phyloP scores from a whole-genome alignment of 2,329 filamentous ascomycete species.

The Colletotrichum orbiculare region DNA sequence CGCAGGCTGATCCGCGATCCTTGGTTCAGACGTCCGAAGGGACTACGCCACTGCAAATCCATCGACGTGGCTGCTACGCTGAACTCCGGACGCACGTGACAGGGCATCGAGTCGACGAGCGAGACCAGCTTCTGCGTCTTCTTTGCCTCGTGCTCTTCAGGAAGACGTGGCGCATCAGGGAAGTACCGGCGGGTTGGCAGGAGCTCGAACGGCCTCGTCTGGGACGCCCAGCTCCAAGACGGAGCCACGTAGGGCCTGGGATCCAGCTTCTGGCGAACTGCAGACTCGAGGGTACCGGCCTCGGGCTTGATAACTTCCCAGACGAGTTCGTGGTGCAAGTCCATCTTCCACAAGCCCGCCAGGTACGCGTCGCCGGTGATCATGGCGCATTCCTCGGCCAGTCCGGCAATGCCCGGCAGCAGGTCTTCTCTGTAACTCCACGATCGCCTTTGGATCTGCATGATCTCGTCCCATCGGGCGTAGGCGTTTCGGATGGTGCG shows the following conservation, averaged over 20 bases:
- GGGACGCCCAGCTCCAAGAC: constrained; percentile 21
- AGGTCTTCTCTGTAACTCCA: constrained; percentile 3
- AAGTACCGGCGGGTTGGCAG: not conserved
- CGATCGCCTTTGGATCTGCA: not conserved
- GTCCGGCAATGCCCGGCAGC: not conserved
- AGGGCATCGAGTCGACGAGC: not conserved
- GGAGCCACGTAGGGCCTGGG: constrained; percentile 2
- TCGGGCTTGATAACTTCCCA: not conserved
- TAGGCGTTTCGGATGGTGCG: not conserved
- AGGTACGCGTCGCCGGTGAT: constrained; percentile 10
- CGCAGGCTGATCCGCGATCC: not conserved
- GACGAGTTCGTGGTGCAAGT: not conserved
- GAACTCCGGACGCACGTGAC: constrained; percentile 4
- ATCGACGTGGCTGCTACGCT: not conserved
- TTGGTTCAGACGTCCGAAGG: not conserved
- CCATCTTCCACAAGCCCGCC: not conserved
- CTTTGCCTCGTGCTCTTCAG: not conserved
- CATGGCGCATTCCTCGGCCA: constrained; percentile 2
- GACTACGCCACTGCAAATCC: not conserved
- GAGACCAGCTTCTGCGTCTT: not conserved
- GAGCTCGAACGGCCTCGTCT: not conserved
- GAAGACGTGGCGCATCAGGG: not conserved
- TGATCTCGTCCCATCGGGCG: not conserved
- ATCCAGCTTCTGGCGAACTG: not conserved
- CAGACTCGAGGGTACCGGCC: not conserved